Evolutionary conservation across 495 filamentous ascomycete species (phyloP).

Genomic region (Glutinoglossum americanum): DNA sequence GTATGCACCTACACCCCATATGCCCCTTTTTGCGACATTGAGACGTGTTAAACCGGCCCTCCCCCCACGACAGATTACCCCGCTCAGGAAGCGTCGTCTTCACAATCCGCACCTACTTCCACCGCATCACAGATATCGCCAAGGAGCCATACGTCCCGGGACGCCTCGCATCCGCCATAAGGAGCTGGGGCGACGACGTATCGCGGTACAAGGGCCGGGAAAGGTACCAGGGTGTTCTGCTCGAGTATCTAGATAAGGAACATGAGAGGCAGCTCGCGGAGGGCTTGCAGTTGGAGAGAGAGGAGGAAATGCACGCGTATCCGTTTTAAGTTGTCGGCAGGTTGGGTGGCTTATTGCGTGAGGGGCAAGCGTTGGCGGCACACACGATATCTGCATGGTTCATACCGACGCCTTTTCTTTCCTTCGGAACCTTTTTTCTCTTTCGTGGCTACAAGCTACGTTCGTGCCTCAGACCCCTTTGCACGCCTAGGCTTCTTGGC

Average conservation of each 20-base stretch:
- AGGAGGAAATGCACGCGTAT: slow-evolving; percentile 35
- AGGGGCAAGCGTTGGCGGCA: no score
- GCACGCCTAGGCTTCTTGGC: no score
- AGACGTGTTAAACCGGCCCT: neutral
- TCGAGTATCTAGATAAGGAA: slow-evolving; percentile 65
- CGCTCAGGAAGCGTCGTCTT: slow-evolving; percentile 18
- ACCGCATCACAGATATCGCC: slow-evolving; percentile 40
- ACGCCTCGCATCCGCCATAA: slow-evolving; percentile 43
- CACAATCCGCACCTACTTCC: slow-evolving; percentile 62
- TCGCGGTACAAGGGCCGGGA: slow-evolving; percentile 67
- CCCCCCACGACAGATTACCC: slow-evolving; percentile 20
- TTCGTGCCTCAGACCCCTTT: no score
- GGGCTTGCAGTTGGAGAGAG: slow-evolving; percentile 37
- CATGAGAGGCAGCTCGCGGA: slow-evolving; percentile 52
- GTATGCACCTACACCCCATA: slow-evolving; percentile 5
- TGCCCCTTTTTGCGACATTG: neutral
- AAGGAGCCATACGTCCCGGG: slow-evolving; percentile 54
- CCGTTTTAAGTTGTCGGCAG: slow-evolving; percentile 13
- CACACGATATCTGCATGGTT: no score
- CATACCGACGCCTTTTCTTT: no score
- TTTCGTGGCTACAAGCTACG: no score
- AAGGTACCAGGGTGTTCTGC: slow-evolving; percentile 51
- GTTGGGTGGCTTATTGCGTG: neutral
- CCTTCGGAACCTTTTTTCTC: no score
- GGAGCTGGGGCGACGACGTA: slow-evolving; percentile 80